phyloP scores from a whole-genome alignment of 2,329 filamentous ascomycete genomes.

The Tolypocladium nubicola region DNA sequence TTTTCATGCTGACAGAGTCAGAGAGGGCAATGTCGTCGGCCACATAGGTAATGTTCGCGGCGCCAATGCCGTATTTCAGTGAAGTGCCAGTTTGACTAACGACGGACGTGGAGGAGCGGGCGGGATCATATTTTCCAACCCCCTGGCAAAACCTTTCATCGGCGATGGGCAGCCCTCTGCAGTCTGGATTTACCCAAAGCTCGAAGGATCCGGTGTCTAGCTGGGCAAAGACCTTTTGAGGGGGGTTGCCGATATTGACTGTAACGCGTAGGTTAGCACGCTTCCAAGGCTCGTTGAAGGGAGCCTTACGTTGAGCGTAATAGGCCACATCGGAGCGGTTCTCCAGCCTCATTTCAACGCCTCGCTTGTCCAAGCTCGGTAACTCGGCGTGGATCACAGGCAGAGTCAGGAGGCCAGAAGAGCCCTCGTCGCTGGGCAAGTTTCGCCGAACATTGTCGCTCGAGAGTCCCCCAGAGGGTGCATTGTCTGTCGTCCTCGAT shows the following conservation, averaged over 20 bases:
- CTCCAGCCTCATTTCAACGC: conserved; percentile 32
- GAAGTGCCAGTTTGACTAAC: conserved; percentile 23
- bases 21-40: conserved; percentile 33
- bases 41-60: conserved; percentile 39
- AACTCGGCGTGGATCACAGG: conserved; percentile 18
- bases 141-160: conserved; percentile 35
- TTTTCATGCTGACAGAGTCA: conserved; percentile 25
- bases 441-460: not conserved
- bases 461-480: not conserved
- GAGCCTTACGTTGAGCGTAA: conserved; percentile 33
- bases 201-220: conserved; percentile 51
- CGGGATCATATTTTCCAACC: conserved; percentile 32
- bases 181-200: conserved; percentile 53
- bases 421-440: conserved; percentile 2
- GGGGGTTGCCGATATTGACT: conserved; percentile 42
- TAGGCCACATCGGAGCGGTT: conserved; percentile 44
- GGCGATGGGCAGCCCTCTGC: conserved; percentile 30
- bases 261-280: not conserved
- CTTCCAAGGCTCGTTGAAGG: not conserved
- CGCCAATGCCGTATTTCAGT: conserved; percentile 40
- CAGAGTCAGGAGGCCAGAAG: conserved; percentile 13
- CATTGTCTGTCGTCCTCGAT: not conserved
- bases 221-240: conserved; percentile 42
- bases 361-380: conserved; percentile 26
- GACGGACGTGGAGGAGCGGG: conserved; percentile 27